Evolutionary conservation across 176 grass and related monocot species (phyloP).

Genomic region (Phoenix dactylifera): DNA sequence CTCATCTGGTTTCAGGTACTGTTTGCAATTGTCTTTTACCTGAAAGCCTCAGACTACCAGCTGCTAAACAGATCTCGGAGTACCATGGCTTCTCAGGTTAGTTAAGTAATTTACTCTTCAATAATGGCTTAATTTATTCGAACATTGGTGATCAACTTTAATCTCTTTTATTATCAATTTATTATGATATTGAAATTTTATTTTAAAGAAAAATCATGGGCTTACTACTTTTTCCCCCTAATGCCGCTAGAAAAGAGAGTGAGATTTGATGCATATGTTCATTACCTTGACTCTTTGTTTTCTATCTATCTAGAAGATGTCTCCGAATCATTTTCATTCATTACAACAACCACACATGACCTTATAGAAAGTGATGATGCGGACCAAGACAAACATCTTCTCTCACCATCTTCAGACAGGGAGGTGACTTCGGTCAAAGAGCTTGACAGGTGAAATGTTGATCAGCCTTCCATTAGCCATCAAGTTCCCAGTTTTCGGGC

Average conservation of each 20-base stretch:
- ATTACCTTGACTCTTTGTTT: background rate
- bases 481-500: constrained; percentile 30
- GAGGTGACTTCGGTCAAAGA: constrained; percentile 61
- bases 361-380: constrained; percentile 47
- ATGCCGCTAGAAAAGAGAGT: background rate
- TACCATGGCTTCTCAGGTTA: constrained; percentile 70
- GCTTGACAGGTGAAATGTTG: constrained; percentile 41
- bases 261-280: background rate
- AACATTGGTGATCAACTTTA: background rate
- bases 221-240: background rate
- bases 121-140: no score
- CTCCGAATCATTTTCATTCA: constrained; percentile 34
- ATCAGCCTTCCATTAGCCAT: constrained; percentile 4
- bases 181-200: constrained; percentile 4
- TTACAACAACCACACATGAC: constrained; percentile 32
- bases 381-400: constrained; percentile 66
- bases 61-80: constrained; percentile 56
- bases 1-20: constrained; percentile 35
- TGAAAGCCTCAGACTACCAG: constrained; percentile 66
- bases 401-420: constrained; percentile 43
- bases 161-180: background rate
- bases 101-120: constrained; percentile 11
- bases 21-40: constrained; percentile 96
- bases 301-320: constrained; percentile 43
- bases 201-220: background rate